Base-by-base conservation (phyloP, 352 stramenopile species). In the Achlya hypogyna region DNA sequence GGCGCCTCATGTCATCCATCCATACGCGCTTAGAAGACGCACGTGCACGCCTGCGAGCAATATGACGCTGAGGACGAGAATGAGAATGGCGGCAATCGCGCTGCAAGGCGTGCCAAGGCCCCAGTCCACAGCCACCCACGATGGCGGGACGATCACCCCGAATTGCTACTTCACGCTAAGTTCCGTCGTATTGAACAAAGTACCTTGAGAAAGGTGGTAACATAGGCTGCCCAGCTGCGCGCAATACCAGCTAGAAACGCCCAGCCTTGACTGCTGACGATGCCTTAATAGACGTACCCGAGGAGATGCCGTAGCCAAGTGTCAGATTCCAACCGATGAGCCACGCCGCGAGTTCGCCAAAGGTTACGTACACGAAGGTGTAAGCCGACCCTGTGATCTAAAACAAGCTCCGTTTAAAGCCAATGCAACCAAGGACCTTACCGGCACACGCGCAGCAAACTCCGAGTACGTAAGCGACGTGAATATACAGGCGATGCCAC, bases 301-400 rank as follows among this genome's bases (percentile, higher is more conserved):
- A 88, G 2, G 85, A 95, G 63, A 98, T 95, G 27, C 90, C 91
- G 60, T 98, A 98, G 32, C 91, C 90, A 20, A 98, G 75, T 51
- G 89, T 97, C 32, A 98, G 65, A 69, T 97, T 97, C 89, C 89
- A 97, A 14, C 89, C 91, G 54, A 97, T 89, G 25, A 97, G 75
- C 88, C 89, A 97, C 28, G 89, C 92, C 1, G 78, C 79, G 27
- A 97, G 75, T 51, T 94, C 86, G 28, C 86, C 88, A 65, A 96
- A 92, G 10, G 84, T 91, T 22, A 92, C 73, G 69, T 93, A 93
- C 40, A 94, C 87, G 62, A 96, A 96, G 22, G 86, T 96, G 53
- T 97, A 97, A 22, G 89, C 87, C 27, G 84, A 95, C 20, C 89
- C 89, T 5, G 88, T 93, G 53, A 95, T 83, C 84, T 91, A 58